Evolutionary conservation across 2,329 filamentous ascomycete genomes (phyloP), one percentile per base, ranked within the genome.

Genomic region (Alternaria alternata): DNA sequence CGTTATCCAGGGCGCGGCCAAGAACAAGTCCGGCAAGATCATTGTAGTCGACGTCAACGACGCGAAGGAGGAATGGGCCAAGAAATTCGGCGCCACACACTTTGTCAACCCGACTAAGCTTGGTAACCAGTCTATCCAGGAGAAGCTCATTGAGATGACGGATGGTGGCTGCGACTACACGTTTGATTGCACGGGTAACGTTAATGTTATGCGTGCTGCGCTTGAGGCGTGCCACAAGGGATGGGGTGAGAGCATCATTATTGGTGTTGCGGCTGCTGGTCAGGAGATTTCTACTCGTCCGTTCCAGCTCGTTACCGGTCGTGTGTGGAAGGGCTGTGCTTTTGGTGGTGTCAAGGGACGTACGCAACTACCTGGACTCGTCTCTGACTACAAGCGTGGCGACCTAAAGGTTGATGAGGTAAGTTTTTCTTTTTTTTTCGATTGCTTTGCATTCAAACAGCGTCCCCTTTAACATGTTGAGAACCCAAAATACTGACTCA

Each of bases 161-260:
- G 95, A 98, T 75, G 95, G 95, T 68, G 95, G 95, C 52, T 96
- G 93, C 79, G 95, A 99, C 84, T 98, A 97, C 85, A 99, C 95
- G 51, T 99, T 99, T 78, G 95, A 99, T 84, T 98, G 95, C 86
- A 99, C 95, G 7, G 95, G 95, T 61, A 98, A 98, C 76, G 94
- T 98, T 54, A 88, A 89, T 70, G 95, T 99, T 57, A 99, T 97
- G 95, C 88, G 95, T 65, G 91, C 92, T 54, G 95, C 95, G 41
- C 88, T 99, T 62, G 94, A 99, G 84, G 94, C 95, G 49, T 98
- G 94, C 85, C 95, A 99, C 86, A 99, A 99, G 88, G 95, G 95
- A 49, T 99, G 95, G 95, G 95, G 95, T 74, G 88, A 97, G 86
- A 96, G 91, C 78, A 97, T 99, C 81, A 88, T 99, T 80, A 99